These are phyloP conservation scores for Geosmithia putterillii DNA, from an alignment of 2,329 filamentous ascomycete species.

Conservation along the genomic window DNA sequence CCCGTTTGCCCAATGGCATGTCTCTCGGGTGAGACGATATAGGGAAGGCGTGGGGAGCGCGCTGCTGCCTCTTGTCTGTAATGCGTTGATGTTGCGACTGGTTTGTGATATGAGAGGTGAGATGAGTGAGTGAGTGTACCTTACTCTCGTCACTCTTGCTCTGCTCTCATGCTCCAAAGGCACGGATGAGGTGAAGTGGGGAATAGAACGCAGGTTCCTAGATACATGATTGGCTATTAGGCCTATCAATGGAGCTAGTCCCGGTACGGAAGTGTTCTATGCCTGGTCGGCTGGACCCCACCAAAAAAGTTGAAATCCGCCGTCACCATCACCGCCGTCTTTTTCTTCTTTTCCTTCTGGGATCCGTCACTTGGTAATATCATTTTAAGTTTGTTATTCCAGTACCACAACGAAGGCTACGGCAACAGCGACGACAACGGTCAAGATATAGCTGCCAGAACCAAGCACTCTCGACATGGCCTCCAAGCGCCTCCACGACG, in stretches of 20 bases:
- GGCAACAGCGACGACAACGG: too few relatives aligned
- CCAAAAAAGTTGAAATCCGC: neutral
- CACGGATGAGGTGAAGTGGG: neutral
- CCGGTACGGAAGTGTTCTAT: neutral
- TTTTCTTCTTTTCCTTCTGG: neutral
- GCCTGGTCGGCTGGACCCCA: neutral
- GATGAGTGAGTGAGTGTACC: neutral
- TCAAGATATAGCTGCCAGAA: too few relatives aligned
- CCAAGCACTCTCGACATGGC: slow-evolving; percentile 12
- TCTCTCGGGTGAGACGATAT: too few relatives aligned
- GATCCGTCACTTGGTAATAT: neutral
- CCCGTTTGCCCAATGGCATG: too few relatives aligned
- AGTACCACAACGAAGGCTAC: neutral
- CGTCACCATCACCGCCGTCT: neutral
- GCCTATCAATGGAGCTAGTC: neutral
- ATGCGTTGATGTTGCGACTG: too few relatives aligned
- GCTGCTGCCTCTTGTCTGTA: too few relatives aligned
- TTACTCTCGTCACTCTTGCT: too few relatives aligned
- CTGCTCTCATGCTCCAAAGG: too few relatives aligned
- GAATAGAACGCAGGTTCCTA: neutral
- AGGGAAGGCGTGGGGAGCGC: too few relatives aligned
- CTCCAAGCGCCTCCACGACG: slow-evolving; percentile 16
- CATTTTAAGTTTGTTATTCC: neutral
- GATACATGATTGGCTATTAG: neutral
- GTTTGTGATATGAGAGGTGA: too few relatives aligned